Conservation (phyloP, 805 yeast species). For the Ogataea ganodermae region DNA sequence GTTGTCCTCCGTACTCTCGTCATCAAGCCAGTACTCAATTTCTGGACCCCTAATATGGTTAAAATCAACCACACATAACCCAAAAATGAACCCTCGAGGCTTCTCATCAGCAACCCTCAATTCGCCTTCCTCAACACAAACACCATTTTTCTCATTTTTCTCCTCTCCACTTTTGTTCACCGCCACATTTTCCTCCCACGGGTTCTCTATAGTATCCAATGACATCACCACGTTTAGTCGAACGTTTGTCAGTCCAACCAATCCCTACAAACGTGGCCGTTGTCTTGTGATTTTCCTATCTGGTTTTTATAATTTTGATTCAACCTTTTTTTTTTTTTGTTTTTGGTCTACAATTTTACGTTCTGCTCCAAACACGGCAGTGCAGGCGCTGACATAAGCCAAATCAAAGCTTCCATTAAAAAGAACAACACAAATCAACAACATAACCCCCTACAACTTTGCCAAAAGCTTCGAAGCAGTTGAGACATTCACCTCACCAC, state of each 20-base stretch:
- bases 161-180: not conserved
- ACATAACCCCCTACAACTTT: conserved; percentile 20
- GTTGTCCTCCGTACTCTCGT: conserved; percentile 36
- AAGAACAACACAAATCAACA: not conserved
- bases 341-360: too few species aligned
- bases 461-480: conserved; percentile 30
- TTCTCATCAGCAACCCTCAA: not conserved
- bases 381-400: not conserved
- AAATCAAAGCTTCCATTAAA: not conserved
- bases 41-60: conserved; percentile 94
- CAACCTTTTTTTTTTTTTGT: not conserved
- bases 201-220: not conserved
- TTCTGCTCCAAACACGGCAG: not conserved
- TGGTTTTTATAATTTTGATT: not conserved
- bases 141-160: not conserved
- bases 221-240: not conserved
- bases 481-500: conserved; percentile 31
- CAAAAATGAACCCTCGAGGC: conserved; percentile 53
- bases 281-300: not conserved
- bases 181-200: conserved; percentile 5
- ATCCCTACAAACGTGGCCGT: too few species aligned
- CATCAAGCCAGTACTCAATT: conserved; percentile 82
- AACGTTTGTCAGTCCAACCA: too few species aligned
- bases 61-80: conserved; percentile 88
- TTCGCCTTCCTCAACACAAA: not conserved